Evolutionary conservation across 2,329 filamentous ascomycete species (phyloP).

Genomic region (Verticillium longisporum): DNA sequence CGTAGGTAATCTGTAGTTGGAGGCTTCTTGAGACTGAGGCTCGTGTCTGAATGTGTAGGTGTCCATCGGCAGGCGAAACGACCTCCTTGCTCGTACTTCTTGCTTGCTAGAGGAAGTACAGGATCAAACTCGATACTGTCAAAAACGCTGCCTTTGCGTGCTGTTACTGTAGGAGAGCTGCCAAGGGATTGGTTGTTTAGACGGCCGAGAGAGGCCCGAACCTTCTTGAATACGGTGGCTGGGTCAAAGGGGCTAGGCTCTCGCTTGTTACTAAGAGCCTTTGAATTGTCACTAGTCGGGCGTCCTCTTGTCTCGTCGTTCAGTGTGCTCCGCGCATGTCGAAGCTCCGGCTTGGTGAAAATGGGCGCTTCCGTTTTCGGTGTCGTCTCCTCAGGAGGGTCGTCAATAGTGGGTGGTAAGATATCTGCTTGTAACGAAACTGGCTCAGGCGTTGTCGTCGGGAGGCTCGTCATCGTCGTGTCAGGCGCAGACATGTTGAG

Average conservation of each 20-base stretch:
- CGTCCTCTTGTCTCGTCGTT: conserved; percentile 29
- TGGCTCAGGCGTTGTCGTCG: background rate
- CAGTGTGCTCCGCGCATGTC: conserved; percentile 49
- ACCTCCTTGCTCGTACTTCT: conserved; percentile 52
- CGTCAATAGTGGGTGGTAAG: background rate
- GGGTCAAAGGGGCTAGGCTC: conserved; percentile 51
- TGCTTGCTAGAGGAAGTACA: conserved; percentile 44
- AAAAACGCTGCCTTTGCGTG: conserved; percentile 40
- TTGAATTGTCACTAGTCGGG: conserved; percentile 11
- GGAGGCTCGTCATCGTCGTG: conserved; percentile 12
- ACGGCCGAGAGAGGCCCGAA: conserved; percentile 38
- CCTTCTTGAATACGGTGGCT: conserved; percentile 51
- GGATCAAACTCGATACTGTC: conserved; percentile 49
- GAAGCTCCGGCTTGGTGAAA: conserved; percentile 54
- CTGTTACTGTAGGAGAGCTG: conserved; percentile 11
- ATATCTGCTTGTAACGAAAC: background rate
- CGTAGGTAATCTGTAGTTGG: conserved; percentile 42
- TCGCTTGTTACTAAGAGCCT: conserved; percentile 31
- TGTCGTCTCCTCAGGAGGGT: conserved; percentile 9
- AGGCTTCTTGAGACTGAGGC: conserved; percentile 23
- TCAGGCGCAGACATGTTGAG: conserved; percentile 22
- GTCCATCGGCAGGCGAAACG: conserved; percentile 40
- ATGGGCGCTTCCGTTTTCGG: conserved; percentile 16
- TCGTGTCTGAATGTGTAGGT: conserved; percentile 19
- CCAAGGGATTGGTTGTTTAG: conserved; percentile 8